Percentiles rank a stretch among this genome's conserved stretches.
phyloP scores from a whole-genome alignment of 345 rosid species.

The Salix purpurea region DNA sequence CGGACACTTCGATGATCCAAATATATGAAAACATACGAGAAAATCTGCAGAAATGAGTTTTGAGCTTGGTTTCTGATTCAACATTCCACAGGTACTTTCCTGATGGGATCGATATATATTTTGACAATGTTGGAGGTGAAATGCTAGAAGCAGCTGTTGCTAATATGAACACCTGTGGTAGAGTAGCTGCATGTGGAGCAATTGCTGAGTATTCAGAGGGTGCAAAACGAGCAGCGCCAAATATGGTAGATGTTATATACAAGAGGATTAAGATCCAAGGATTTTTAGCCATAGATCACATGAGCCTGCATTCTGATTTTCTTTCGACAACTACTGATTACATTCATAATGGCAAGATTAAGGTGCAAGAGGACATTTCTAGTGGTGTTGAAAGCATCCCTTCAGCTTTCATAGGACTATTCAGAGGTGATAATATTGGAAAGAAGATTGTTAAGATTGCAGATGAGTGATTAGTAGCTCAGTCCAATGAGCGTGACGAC shows the following conservation, averaged over 20 bases:
- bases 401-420: too few species aligned
- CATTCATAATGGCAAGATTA: slow-evolving; percentile 26
- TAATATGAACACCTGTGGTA: slow-evolving; percentile 46
- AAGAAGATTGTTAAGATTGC: slow-evolving; percentile 38
- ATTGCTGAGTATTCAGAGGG: slow-evolving; percentile 41
- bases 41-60: too few species aligned
- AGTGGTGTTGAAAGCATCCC: slow-evolving; percentile 36
- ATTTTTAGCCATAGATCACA: slow-evolving; percentile 36
- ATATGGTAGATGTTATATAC: slow-evolving; percentile 42
- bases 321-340: slow-evolving; percentile 34
- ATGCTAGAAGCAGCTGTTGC: slow-evolving; percentile 50
- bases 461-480: not conserved
- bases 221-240: slow-evolving; percentile 33
- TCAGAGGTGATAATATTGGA: slow-evolving; percentile 5
- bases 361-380: slow-evolving; percentile 44
- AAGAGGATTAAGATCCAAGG: slow-evolving; percentile 53
- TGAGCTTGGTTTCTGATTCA: not conserved
- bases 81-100: slow-evolving; percentile 41
- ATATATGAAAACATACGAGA: too few species aligned
- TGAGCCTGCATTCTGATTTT: slow-evolving; percentile 29
- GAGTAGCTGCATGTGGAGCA: slow-evolving; percentile 50
- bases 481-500: too few species aligned
- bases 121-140: slow-evolving; percentile 55
- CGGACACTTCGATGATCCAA: too few species aligned
- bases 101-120: slow-evolving; percentile 54